A percentile compares a stretch with the other conserved stretches of the same genome.
Conservation (phyloP, 208 protist species). For the Trypanosoma scelopori region DNA sequence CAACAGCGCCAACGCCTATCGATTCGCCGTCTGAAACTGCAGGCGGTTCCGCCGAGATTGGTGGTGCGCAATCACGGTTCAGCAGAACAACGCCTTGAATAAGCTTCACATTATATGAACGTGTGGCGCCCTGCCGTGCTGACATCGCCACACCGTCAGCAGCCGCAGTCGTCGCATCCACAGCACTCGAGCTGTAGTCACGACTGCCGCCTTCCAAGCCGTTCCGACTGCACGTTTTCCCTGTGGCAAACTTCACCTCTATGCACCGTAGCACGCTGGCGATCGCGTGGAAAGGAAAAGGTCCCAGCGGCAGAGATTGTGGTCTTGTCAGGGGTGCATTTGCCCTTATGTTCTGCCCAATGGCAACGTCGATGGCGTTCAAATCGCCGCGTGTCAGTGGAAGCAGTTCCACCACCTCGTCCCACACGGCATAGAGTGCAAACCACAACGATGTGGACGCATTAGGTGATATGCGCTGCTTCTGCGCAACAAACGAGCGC, state of each 20-base stretch:
- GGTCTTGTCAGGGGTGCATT: background rate
- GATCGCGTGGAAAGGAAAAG: conserved; percentile 30
- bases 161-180: background rate
- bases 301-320: background rate
- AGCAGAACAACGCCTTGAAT: conserved; percentile 55
- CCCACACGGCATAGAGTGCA: conserved; percentile 39
- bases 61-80: conserved; percentile 30
- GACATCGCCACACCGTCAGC: no score
- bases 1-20: background rate
- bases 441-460: conserved; percentile 27
- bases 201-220: background rate
- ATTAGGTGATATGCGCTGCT: conserved; percentile 32
- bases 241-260: background rate
- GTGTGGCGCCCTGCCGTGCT: no score
- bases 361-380: conserved; percentile 7
- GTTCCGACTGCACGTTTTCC: background rate
- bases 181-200: background rate
- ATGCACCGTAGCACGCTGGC: conserved; percentile 17
- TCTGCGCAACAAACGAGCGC: conserved; percentile 40
- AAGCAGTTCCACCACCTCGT: conserved; percentile 31
- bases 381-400: conserved; percentile 14
- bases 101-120: conserved; percentile 6
- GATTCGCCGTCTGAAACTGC: background rate
- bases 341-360: conserved; percentile 15
- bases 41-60: background rate